Base-by-base conservation (phyloP, 306 rosid species). In the Vicia sativa region DNA sequence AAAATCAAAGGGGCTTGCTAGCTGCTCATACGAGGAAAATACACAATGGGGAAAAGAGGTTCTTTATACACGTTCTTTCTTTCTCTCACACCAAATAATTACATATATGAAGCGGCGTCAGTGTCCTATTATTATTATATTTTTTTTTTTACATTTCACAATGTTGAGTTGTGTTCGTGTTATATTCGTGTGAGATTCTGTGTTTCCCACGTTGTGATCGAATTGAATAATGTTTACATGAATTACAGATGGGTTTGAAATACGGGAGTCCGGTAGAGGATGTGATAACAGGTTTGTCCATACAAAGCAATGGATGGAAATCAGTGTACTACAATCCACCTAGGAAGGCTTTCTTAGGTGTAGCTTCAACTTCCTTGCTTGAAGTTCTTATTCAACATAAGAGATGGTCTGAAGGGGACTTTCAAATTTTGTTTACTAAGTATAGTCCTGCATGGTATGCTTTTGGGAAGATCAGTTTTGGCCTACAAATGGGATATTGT, bases 1-100 rank as follows among this genome's bases (percentile, higher is more conserved):
- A 72, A 69, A 61, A 58, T 64, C 87, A n/a, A 87, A 78, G 76
- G 46, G 43, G 58, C 88, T 89, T 15, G 93, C 93, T 70, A 84
- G 83, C 45, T 87, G 82, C 75, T 58, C 87, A 26, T 86, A 55
- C 55, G 96, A 92, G 58, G 67, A 86, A 61, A 87, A 92, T 77
- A 86, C 96, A 4, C 70, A 29, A 19, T 92, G 96, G 98, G 98
- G 96, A 57, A 86, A 79, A 62, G 85, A 87, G 88, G 97, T 85
- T 62, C 21, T 43, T 41, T 46, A 12, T 35, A 39, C 61, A 11
- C 29, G 2, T 38, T 14, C 55, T 48, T 4, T 6, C 23, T 46
- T 1, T 21, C 23, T 2, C 23, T 21, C 23, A 21, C 23, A 21
- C 23, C 23, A 21, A 21, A 21, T 21, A 21, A 21, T 21, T 1